phyloP scores from a whole-genome alignment of 2,329 filamentous ascomycete genomes.

The Penicillium olsonii region DNA sequence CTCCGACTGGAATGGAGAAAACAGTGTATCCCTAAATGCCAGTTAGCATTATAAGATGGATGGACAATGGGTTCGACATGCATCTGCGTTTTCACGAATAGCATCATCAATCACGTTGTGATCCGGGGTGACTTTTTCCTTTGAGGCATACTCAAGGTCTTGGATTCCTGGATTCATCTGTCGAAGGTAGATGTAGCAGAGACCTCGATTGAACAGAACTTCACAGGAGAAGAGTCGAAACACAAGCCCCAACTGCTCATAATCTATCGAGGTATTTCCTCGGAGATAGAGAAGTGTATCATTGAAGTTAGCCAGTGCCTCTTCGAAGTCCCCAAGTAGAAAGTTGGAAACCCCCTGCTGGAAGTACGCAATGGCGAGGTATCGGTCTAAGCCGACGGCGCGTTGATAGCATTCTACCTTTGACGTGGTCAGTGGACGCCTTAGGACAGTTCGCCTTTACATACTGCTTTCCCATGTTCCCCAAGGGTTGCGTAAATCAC shows the following conservation, averaged over 20 bases:
- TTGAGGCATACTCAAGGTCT: slow-evolving; percentile 84
- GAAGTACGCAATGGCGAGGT: slow-evolving; percentile 96
- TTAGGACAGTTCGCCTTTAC: slow-evolving; percentile 35
- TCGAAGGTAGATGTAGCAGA: slow-evolving; percentile 96
- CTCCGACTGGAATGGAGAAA: slow-evolving; percentile 95
- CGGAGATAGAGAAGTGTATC: slow-evolving; percentile 92
- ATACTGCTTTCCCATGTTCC: slow-evolving; percentile 91
- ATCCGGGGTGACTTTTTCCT: slow-evolving; percentile 94
- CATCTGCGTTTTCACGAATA: slow-evolving; percentile 88
- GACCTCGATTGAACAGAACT: slow-evolving; percentile 92
- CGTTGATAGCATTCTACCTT: slow-evolving; percentile 95
- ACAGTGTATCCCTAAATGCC: slow-evolving; percentile 82
- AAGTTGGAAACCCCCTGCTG: slow-evolving; percentile 99
- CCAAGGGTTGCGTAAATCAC: slow-evolving; percentile 96
- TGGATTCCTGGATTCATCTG: slow-evolving; percentile 88
- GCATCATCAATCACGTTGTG: slow-evolving; percentile 98
- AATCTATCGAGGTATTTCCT: slow-evolving; percentile 97
- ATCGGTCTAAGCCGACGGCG: slow-evolving; percentile 86
- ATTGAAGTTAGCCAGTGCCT: slow-evolving; percentile 97
- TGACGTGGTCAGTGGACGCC: slow-evolving; percentile 12
- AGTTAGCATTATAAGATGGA: slow-evolving; percentile 1
- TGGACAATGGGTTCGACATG: slow-evolving; percentile 39
- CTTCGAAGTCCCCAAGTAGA: slow-evolving; percentile 92
- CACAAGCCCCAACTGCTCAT: slow-evolving; percentile 89
- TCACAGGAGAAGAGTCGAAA: slow-evolving; percentile 98